Evolutionary conservation across 371 early-diverging fungal species (phyloP).

Genomic region (Mucor racemosus): DNA sequence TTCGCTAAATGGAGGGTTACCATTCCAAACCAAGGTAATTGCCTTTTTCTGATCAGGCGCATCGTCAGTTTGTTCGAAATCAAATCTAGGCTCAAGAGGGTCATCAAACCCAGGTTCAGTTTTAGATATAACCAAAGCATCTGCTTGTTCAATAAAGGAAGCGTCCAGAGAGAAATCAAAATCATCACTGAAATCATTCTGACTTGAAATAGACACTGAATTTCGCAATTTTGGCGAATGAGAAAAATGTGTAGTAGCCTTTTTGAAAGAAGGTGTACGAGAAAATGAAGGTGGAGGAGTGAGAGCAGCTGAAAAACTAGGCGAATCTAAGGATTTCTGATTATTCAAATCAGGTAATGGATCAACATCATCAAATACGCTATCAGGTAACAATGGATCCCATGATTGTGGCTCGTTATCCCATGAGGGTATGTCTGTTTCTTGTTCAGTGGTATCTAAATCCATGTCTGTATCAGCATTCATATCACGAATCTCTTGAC

Average conservation of each 20-base stretch:
- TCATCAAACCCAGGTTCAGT: slow-evolving; percentile 15
- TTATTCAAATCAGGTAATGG: not conserved
- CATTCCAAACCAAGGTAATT: slow-evolving; percentile 2
- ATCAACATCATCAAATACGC: not conserved
- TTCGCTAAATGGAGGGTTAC: slow-evolving; percentile 11
- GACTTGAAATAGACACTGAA: not conserved
- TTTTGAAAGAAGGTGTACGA: not conserved
- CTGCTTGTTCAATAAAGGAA: slow-evolving; percentile 4
- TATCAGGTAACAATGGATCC: slow-evolving; percentile 17
- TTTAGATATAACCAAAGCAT: not conserved
- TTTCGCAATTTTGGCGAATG: not conserved
- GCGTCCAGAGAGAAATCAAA: slow-evolving; percentile 11
- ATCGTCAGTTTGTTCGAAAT: slow-evolving; percentile 9
- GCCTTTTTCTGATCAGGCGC: not conserved
- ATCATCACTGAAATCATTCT: not conserved
- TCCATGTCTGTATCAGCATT: not conserved
- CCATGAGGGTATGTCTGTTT: not conserved
- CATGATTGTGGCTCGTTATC: slow-evolving; percentile 1
- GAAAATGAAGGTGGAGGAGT: not conserved
- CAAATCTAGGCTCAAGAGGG: slow-evolving; percentile 8
- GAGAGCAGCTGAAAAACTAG: no score
- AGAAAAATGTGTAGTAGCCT: no score
- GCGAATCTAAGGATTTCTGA: not conserved
- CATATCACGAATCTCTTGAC: not conserved
- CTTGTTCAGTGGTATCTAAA: not conserved